These are phyloP conservation scores for Nyssa sinensis DNA, from an alignment of 148 eudicot species.

Conservation along the genomic window DNA sequence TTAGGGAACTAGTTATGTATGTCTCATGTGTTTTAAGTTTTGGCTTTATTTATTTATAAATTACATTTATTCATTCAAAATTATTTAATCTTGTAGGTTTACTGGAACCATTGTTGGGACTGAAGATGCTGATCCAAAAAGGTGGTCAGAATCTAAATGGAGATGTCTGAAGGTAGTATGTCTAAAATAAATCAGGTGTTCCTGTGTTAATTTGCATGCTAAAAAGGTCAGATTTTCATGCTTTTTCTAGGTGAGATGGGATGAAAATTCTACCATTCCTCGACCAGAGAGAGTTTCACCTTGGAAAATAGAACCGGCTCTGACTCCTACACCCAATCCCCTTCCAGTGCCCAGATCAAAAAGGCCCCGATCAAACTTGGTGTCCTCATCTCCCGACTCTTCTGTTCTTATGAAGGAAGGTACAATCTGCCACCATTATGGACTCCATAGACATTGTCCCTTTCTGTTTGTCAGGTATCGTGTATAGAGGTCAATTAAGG, in stretches of 20 bases:
- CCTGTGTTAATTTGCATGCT: neutral
- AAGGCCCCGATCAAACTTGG: constrained; percentile 70
- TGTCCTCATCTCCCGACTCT: constrained; percentile 67
- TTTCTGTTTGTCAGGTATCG: neutral
- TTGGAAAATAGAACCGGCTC: constrained; percentile 92
- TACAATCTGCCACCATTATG: constrained; percentile 19
- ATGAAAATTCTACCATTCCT: constrained; percentile 77
- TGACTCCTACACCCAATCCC: constrained; percentile 71
- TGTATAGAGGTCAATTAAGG: neutral
- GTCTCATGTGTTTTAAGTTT: neutral
- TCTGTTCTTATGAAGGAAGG: constrained; percentile 89
- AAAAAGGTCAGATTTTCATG: constrained; percentile 5
- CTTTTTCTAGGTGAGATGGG: constrained; percentile 84
- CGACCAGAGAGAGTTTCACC: constrained; percentile 97
- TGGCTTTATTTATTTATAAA: neutral
- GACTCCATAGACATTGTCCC: neutral
- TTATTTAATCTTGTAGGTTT: constrained; percentile 51
- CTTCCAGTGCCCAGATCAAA: constrained; percentile 74
- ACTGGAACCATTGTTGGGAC: constrained; percentile 94
- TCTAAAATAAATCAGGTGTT: neutral
- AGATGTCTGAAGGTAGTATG: constrained; percentile 78
- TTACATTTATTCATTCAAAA: neutral
- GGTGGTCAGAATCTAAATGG: constrained; percentile 93
- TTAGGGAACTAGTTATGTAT: too few species aligned
- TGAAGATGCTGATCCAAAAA: constrained; percentile 72